These are phyloP conservation scores for Dictyostelium purpureum DNA, from an alignment of 78 protist species.

Conservation along the genomic window DNA sequence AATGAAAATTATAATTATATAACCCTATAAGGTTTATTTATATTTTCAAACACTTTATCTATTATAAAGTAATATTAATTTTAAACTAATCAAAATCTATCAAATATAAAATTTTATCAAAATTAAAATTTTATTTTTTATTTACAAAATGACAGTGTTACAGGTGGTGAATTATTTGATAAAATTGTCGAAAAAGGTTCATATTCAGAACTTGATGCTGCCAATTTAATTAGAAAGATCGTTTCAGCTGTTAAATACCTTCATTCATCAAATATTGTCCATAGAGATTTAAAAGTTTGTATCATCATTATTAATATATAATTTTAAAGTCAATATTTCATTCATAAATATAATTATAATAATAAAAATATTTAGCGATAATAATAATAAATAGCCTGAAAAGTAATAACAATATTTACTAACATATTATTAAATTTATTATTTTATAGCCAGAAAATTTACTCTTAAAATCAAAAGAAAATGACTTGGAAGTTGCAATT, in stretches of 20 bases:
- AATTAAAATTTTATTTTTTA: too few relatives aligned
- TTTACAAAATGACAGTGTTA: slow-evolving; percentile 18
- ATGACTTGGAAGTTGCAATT: slow-evolving; percentile 79
- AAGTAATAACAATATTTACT: too few relatives aligned
- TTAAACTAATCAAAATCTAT: too few relatives aligned
- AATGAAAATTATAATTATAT: background rate
- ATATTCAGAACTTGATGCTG: slow-evolving; percentile 87
- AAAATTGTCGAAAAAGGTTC: slow-evolving; percentile 85
- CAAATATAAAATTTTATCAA: too few relatives aligned
- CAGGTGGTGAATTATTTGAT: slow-evolving; percentile 95
- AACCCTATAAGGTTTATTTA: too few relatives aligned
- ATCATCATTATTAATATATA: too few relatives aligned
- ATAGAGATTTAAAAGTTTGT: slow-evolving; percentile 87
- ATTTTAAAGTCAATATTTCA: too few relatives aligned
- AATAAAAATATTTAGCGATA: background rate
- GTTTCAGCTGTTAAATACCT: slow-evolving; percentile 84
- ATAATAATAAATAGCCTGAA: background rate
- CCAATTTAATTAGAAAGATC: slow-evolving; percentile 76
- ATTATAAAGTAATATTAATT: too few relatives aligned
- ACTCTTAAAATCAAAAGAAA: slow-evolving; percentile 24
- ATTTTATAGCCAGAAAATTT: slow-evolving; percentile 89
- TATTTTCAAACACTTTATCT: too few relatives aligned
- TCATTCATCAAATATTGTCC: slow-evolving; percentile 87
- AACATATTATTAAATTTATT: background rate
- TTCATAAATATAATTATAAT: background rate